phyloP scores from a whole-genome alignment of 75 land plant genomes.

The Ceratopteris richardii region DNA sequence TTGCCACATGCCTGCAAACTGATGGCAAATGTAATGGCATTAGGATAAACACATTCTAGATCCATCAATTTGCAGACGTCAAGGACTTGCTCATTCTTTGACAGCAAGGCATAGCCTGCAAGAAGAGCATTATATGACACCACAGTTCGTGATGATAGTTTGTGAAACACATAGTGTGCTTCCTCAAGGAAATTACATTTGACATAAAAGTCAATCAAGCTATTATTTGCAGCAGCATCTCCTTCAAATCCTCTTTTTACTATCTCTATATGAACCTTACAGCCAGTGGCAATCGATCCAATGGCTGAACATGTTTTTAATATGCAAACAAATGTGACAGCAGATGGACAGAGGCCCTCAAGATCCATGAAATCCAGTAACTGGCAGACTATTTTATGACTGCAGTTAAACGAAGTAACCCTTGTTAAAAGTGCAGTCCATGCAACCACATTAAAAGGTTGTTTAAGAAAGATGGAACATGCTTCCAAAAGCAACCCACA shows the following conservation, averaged over 20 bases:
- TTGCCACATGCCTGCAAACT: slow-evolving; percentile 7
- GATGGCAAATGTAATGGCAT: slow-evolving; percentile 11
- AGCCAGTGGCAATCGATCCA: slow-evolving; percentile 10
- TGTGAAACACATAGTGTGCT: slow-evolving; percentile 25
- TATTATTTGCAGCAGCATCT: slow-evolving; percentile 14
- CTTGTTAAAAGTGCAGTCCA: slow-evolving; percentile 4
- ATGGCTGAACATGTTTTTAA: slow-evolving; percentile 22
- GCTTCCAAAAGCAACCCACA: slow-evolving; percentile 8
- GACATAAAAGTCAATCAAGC: slow-evolving; percentile 26
- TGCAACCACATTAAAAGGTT: neutral
- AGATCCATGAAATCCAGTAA: slow-evolving; percentile 4
- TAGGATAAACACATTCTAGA: slow-evolving; percentile 7
- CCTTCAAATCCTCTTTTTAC: slow-evolving; percentile 18
- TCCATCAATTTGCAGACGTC: slow-evolving; percentile 17
- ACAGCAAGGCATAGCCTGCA: slow-evolving; percentile 9
- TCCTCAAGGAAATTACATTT: slow-evolving; percentile 16
- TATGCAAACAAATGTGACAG: slow-evolving; percentile 18
- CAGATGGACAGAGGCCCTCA: slow-evolving; percentile 11
- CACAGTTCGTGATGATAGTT: slow-evolving; percentile 20
- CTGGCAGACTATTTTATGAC: neutral
- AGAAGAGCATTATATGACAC: slow-evolving; percentile 36
- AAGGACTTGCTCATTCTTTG: neutral
- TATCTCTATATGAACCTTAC: slow-evolving; percentile 15
- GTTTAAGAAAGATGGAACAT: neutral
- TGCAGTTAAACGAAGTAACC: no score